Percentiles rank a stretch among this genome's conserved stretches.
Evolutionary conservation across 1,284 basidiomycete genomes (phyloP).

Genomic region (Chalciporus sp.): DNA sequence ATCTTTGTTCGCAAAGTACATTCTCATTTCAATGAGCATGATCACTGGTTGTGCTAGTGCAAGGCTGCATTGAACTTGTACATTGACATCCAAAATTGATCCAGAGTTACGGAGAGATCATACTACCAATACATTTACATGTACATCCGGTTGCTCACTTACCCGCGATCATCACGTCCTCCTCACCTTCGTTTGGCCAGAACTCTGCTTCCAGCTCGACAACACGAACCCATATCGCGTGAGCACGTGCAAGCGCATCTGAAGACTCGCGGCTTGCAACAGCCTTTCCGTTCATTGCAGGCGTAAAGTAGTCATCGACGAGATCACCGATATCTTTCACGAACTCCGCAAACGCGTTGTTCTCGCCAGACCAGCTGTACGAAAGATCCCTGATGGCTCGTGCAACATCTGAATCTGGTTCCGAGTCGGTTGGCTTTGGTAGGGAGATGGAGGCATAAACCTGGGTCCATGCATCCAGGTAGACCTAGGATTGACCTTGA

Average conservation of each 20-base stretch:
- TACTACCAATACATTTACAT: not conserved
- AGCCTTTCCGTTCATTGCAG: conserved; percentile 12
- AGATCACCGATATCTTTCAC: conserved; percentile 56
- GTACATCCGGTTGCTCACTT: not conserved
- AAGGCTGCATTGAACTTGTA: not conserved
- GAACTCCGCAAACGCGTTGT: conserved; percentile 60
- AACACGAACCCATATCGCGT: conserved; percentile 58
- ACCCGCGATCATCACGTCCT: conserved; percentile 9
- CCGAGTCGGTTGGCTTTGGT: not conserved
- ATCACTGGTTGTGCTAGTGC: no score
- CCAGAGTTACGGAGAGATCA: not conserved
- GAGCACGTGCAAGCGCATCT: conserved; percentile 37
- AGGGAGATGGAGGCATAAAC: conserved; percentile 40
- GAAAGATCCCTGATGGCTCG: conserved; percentile 53
- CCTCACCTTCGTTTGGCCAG: conserved; percentile 49
- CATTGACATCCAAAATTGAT: not conserved
- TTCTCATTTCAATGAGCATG: no score
- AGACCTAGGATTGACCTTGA: conserved; percentile 38
- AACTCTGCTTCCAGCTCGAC: conserved; percentile 63
- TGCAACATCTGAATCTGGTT: conserved; percentile 15
- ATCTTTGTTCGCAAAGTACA: no score
- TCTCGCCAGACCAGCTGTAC: conserved; percentile 61
- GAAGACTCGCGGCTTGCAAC: conserved; percentile 7
- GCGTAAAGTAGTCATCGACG: conserved; percentile 46
- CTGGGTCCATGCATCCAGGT: conserved; percentile 67